A percentile compares a stretch with the other conserved stretches of the same genome.
These are phyloP conservation scores for Musa beccarii DNA, from an alignment of 176 grass and related monocot species.

Conservation along the genomic window DNA sequence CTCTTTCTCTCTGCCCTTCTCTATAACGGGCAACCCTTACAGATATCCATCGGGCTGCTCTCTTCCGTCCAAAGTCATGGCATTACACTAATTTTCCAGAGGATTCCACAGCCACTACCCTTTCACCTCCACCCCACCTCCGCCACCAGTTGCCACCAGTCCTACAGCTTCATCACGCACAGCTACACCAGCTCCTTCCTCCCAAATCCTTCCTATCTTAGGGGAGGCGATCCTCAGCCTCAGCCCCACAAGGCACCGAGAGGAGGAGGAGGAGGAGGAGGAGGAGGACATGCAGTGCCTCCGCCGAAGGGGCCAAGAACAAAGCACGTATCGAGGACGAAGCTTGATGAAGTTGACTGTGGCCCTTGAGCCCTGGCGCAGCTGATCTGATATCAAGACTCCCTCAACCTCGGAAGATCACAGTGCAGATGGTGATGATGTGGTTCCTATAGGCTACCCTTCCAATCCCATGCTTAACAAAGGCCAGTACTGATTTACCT, in stretches of 20 bases:
- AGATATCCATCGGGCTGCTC: background rate
- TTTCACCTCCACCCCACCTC: background rate
- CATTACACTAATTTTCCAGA: slow-evolving; percentile 2
- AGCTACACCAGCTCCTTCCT: background rate
- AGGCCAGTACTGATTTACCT: slow-evolving; percentile 93
- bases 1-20: background rate
- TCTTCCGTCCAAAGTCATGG: slow-evolving; percentile 11
- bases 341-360: slow-evolving; percentile 56
- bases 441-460: slow-evolving; percentile 56
- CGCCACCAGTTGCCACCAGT: background rate
- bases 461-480: slow-evolving; percentile 95
- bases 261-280: background rate
- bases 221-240: slow-evolving; percentile 7
- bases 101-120: background rate
- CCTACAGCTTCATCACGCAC: background rate
- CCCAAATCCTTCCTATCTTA: background rate
- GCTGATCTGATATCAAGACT: slow-evolving; percentile 52
- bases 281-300: background rate
- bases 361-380: slow-evolving; percentile 37
- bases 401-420: slow-evolving; percentile 26
- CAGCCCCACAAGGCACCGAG: background rate
- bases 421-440: slow-evolving; percentile 31
- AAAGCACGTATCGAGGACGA: slow-evolving; percentile 28
- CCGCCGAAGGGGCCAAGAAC: slow-evolving; percentile 29
- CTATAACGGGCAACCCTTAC: slow-evolving; percentile 4